Base-by-base conservation (phyloP, 2,329 filamentous ascomycete genomes). In the Exophiala alcalophila region DNA sequence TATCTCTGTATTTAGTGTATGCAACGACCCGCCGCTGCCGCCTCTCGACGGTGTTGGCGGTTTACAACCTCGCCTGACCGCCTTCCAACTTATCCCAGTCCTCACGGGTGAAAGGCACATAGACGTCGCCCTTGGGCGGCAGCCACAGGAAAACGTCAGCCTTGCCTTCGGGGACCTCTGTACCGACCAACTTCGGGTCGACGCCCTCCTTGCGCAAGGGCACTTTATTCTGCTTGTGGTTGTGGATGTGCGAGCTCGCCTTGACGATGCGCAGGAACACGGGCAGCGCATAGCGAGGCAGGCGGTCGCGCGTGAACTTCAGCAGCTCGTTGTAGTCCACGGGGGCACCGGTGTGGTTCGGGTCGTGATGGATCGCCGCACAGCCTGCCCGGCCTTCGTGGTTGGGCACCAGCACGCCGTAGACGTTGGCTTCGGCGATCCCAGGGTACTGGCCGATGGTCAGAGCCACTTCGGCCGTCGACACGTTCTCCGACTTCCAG, bases 311-410 rank as follows among this genome's bases (percentile, higher is more conserved):
- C 2, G 73, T 71, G 57, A 83, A 78, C 64, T 62, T 69, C 8
- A 85, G 64, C 7, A 89, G 66, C 0, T 66, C 77, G 7, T 69
- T 64, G 58, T 78, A 85, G 59, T 83, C 73, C 49, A 85, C 61
- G 0, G 63, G 58, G 20, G 66, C 66, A 0, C 68, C 61, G 1
- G 61, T 54, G 18, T 49, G 14, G 26, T 68, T 66, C 15, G 71
- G 67, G n/a, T 70, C 67, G 9, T 79, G 64, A 5, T 87, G 67
- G 1, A 94, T 65, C 5, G 86, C 84, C 0, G 82, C 88, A 56
- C 89, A 94, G 2, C 89, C 89, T 0, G 86, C 87, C 18, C 87
- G 76, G 12, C 88, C 88, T 57, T 94, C 88, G 59, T 94, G 86
- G 52, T 85, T 74, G 0, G 88, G 88, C 5, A 94, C 65, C 28